These are phyloP conservation scores for Coemansia sp. DNA, from an alignment of 192 early-diverging fungal genomes.

Conservation along the genomic window DNA sequence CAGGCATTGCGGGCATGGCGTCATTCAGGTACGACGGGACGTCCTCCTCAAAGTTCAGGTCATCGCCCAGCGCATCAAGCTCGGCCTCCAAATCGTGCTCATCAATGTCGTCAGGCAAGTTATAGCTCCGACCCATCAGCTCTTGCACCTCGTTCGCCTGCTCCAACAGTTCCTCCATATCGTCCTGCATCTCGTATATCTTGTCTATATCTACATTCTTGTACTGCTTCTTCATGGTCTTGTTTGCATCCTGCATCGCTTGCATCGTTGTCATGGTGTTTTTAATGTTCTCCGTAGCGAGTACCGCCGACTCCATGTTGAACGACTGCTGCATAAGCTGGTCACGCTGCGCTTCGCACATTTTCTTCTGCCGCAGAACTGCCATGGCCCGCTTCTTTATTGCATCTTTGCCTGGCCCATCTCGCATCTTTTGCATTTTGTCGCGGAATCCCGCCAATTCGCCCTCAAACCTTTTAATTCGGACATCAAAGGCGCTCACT, in stretches of 20 bases:
- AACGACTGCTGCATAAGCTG: conserved; percentile 95
- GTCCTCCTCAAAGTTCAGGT: conserved; percentile 67
- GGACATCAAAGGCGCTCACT: conserved; percentile 87
- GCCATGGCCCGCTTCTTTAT: conserved; percentile 92
- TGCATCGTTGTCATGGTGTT: conserved; percentile 96
- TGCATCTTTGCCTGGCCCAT: conserved; percentile 85
- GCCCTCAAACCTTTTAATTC: conserved; percentile 93
- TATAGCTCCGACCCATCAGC: conserved; percentile 88
- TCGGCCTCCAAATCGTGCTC: conserved; percentile 98
- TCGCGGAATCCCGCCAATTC: conserved; percentile 90
- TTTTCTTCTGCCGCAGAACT: conserved; percentile 91
- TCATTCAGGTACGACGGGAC: conserved; percentile 46
- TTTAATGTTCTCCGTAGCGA: conserved; percentile 94
- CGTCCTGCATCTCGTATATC: conserved; percentile 93
- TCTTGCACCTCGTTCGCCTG: conserved; percentile 98
- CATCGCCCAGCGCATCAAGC: conserved; percentile 95
- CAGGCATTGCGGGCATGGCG: conserved; percentile 29
- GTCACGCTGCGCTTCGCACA: conserved; percentile 93
- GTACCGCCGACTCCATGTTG: conserved; percentile 97
- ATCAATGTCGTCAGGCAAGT: conserved; percentile 93
- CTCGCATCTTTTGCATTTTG: conserved; percentile 93
- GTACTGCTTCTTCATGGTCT: conserved; percentile 95
- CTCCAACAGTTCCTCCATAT: conserved; percentile 97
- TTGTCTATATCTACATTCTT: conserved; percentile 94
- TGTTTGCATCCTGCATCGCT: conserved; percentile 96